Conservation (phyloP, 768 basidiomycete species). For the Sarcomyxa edulis region DNA sequence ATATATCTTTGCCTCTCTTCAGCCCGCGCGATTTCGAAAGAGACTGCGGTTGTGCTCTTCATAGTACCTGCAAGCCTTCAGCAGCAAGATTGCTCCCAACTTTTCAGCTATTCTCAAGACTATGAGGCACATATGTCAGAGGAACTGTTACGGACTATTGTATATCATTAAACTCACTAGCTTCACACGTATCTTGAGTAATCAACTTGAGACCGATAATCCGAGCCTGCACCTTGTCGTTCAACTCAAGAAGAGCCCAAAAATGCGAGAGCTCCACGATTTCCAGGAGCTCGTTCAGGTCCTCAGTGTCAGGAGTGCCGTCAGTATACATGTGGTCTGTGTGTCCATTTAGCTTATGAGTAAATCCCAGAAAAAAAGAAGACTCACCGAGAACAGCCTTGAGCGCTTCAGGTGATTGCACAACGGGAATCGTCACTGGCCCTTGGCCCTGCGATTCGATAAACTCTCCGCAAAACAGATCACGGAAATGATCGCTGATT, state of each 20-base stretch:
- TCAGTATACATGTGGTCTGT: not conserved
- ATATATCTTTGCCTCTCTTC: too few species aligned
- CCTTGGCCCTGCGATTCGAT: too few species aligned
- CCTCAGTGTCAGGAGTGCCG: not conserved
- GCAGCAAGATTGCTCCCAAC: constrained; percentile 14
- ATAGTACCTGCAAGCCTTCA: constrained; percentile 21
- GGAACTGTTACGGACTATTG: not conserved
- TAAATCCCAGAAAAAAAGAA: not conserved
- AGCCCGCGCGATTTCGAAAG: too few species aligned
- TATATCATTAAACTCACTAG: constrained; percentile 16
- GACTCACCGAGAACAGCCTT: not conserved
- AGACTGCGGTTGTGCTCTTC: too few species aligned
- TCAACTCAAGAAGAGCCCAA: constrained; percentile 19
- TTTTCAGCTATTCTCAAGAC: constrained; percentile 17
- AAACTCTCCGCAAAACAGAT: constrained; percentile 17
- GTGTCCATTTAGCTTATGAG: not conserved
- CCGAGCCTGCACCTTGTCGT: constrained; percentile 19
- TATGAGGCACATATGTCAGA: constrained; percentile 7
- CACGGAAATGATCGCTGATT: constrained; percentile 17
- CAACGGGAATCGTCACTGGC: too few species aligned
- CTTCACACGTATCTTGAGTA: constrained; percentile 19
- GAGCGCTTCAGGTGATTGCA: too few species aligned
- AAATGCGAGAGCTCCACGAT: constrained; percentile 20
- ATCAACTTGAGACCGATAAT: constrained; percentile 22
- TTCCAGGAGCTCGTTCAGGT: constrained; percentile 15